Percentiles rank a stretch among this genome's conserved stretches.
phyloP scores from a whole-genome alignment of 768 basidiomycete species.

The Suillus ampliporus region DNA sequence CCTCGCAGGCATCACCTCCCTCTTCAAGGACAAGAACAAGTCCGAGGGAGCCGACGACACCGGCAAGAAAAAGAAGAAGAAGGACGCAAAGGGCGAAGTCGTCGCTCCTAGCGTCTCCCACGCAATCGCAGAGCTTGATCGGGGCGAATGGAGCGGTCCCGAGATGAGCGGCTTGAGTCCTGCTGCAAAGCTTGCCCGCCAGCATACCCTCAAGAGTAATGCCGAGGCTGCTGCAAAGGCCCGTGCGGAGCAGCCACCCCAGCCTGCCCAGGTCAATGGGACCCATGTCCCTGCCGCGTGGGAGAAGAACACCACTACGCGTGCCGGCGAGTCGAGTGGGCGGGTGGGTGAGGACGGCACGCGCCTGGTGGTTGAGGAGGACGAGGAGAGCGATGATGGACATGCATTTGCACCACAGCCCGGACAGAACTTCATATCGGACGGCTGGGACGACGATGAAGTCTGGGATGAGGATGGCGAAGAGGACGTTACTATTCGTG shows the following conservation, averaged over 20 bases:
- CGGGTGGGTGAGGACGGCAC: constrained; percentile 70
- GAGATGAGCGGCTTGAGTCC: constrained; percentile 81
- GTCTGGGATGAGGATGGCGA: constrained; percentile 75
- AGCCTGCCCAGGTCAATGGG: constrained; percentile 36
- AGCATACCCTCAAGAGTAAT: constrained; percentile 90
- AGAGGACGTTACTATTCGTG: constrained; percentile 76
- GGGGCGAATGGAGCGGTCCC: constrained; percentile 59
- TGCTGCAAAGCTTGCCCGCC: constrained; percentile 86
- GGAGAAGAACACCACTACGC: constrained; percentile 82
- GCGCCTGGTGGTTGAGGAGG: constrained; percentile 69
- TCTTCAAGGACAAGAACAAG: constrained; percentile 89
- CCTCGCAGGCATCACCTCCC: constrained; percentile 86
- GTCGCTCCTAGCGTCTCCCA: constrained; percentile 77
- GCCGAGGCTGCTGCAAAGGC: constrained; percentile 52
- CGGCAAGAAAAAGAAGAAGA: constrained; percentile 57
- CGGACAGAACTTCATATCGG: constrained; percentile 52
- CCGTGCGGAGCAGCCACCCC: constrained; percentile 34
- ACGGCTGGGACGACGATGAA: constrained; percentile 82
- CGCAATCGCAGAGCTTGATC: constrained; percentile 85
- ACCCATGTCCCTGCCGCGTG: constrained; percentile 65
- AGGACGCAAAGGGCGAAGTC: constrained; percentile 65
- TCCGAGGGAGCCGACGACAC: constrained; percentile 33
- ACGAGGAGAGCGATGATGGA: constrained; percentile 64
- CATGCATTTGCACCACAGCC: constrained; percentile 36
- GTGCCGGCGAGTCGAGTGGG: constrained; percentile 51